A percentile compares a stretch with the other conserved stretches of the same genome.
These are phyloP conservation scores for Cornus florida DNA, from an alignment of 148 eudicot species.

Conservation along the genomic window DNA sequence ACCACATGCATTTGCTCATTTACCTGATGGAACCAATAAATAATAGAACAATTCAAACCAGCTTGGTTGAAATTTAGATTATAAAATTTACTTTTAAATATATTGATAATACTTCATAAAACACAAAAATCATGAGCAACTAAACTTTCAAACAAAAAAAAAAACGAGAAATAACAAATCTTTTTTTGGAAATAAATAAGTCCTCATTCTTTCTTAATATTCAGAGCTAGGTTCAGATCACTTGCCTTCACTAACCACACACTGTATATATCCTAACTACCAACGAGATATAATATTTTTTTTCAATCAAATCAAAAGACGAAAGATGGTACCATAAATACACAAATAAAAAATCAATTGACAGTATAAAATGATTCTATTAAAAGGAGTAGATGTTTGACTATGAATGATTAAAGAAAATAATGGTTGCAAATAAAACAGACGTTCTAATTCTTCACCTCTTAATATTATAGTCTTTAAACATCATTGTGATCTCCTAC, in stretches of 20 bases:
- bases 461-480: not conserved
- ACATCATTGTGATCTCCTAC: not conserved
- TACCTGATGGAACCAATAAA: not conserved
- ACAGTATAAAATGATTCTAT: too few relatives aligned
- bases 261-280: not conserved
- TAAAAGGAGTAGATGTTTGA: not conserved
- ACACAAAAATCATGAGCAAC: not conserved
- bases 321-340: not conserved
- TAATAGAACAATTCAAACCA: not conserved
- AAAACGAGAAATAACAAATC: not conserved
- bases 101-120: not conserved
- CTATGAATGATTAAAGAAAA: not conserved
- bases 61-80: not conserved
- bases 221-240: not conserved
- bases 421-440: not conserved
- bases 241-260: not conserved
- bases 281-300: too few relatives aligned
- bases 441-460: not conserved
- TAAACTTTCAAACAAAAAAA: not conserved
- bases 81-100: too few relatives aligned
- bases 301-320: not conserved
- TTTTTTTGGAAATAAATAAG: not conserved
- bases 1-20: not conserved
- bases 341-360: not conserved
- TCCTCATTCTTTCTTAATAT: not conserved